Percentiles rank a stretch among this genome's conserved stretches.
Conservation (phyloP, 345 rosid species). For the Brassica juncea region DNA sequence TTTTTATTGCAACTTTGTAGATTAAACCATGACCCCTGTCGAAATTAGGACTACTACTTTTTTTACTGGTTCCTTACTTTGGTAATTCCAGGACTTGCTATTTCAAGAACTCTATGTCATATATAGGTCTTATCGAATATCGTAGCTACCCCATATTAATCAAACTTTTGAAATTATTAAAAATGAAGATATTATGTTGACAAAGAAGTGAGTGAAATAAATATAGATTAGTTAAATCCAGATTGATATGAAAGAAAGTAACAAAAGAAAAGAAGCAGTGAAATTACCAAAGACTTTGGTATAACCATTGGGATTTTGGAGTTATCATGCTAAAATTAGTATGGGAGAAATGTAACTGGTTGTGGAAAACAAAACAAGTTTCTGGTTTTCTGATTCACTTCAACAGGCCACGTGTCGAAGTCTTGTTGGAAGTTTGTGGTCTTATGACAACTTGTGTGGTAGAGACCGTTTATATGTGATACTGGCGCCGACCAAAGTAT, state of each 20-base stretch:
- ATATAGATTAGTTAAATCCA: constrained; percentile 10
- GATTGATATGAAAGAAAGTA: constrained; percentile 18
- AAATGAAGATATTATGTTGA: neutral
- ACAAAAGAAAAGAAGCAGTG: constrained; percentile 18
- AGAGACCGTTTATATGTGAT: neutral
- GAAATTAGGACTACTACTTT: neutral
- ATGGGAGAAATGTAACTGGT: constrained; percentile 4
- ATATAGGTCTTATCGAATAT: constrained; percentile 43
- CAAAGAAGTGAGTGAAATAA: neutral
- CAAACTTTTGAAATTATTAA: neutral
- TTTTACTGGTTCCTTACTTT: constrained; percentile 27
- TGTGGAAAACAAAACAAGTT: constrained; percentile 10
- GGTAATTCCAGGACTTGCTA: constrained; percentile 38
- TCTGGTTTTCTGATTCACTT: constrained; percentile 13
- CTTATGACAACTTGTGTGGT: neutral
- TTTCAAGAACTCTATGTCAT: constrained; percentile 39
- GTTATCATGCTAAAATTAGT: constrained; percentile 8
- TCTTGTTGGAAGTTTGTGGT: constrained; percentile 16
- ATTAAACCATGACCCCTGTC: neutral
- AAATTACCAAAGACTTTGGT: constrained; percentile 29
- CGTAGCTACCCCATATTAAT: constrained; percentile 38
- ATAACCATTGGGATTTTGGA: constrained; percentile 27
- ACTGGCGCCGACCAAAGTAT: neutral
- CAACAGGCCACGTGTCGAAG: constrained; percentile 32
- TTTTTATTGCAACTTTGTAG: neutral